Evolutionary conservation across 2,329 filamentous ascomycete genomes (phyloP), one percentile per base, ranked within the genome.

Genomic region (Amauroascus verrucosus): DNA sequence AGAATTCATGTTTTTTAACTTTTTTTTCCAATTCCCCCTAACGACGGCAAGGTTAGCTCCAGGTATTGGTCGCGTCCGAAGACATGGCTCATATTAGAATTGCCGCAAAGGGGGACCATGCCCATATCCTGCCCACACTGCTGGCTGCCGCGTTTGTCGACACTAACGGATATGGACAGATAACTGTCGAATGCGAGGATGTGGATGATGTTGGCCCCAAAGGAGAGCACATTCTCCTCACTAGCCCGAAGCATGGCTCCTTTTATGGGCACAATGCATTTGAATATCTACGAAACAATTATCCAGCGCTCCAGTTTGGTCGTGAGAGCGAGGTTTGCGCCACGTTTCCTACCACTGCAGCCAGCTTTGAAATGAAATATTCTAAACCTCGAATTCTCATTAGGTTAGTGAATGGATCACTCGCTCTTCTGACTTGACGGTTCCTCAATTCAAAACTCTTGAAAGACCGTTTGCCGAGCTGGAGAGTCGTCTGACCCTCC

Each of bases 11-110:
- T n/a, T n/a, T n/a, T n/a, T n/a, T n/a, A n/a, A n/a, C n/a, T n/a
- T n/a, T n/a, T n/a, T n/a, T n/a, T n/a, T n/a, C n/a, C n/a, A n/a
- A n/a, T n/a, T n/a, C n/a, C n/a, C n/a, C n/a, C n/a, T n/a, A n/a
- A n/a, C n/a, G n/a, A n/a, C n/a, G n/a, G n/a, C n/a, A n/a, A n/a
- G n/a, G n/a, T n/a, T n/a, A n/a, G n/a, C n/a, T n/a, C n/a, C n/a
- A n/a, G n/a, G n/a, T n/a, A n/a, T n/a, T n/a, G n/a, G n/a, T n/a
- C n/a, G n/a, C n/a, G n/a, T n/a, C n/a, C n/a, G 30, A 32, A 32
- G 30, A 6, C 28, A 35, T 49, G 47, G 9, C 28, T 37, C 24
- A 47, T 16, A 46, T 58, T 45, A 51, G n/a, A 46, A 51, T 57
- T 37, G 47, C 47, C 18, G 7, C 47, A 14, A 49, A 22, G 47